A percentile compares a stretch with the other conserved stretches of the same genome.
Conservation (phyloP, 2,329 filamentous ascomycete species). For the Botrytis paeoniae region DNA sequence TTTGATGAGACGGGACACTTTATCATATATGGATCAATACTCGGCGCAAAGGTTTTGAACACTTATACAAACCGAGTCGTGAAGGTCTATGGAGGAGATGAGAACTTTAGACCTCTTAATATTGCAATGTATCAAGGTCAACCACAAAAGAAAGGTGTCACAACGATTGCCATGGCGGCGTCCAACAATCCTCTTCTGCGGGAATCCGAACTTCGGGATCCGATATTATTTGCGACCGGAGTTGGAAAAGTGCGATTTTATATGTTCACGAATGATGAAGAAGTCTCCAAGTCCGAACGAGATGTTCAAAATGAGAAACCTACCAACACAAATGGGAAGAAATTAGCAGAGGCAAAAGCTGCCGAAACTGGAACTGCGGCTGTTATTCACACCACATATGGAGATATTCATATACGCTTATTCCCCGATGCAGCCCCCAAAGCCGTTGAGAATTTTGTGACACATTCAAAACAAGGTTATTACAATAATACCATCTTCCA, state of each 20-base stretch:
- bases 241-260: slow-evolving; percentile 91
- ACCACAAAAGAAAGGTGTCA: slow-evolving; percentile 87
- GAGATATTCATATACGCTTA: slow-evolving; percentile 89
- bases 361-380: slow-evolving; percentile 75
- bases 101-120: slow-evolving; percentile 79
- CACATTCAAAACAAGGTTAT: slow-evolving; percentile 83
- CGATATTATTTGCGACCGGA: slow-evolving; percentile 81
- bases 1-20: slow-evolving; percentile 98
- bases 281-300: slow-evolving; percentile 76
- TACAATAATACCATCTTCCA: slow-evolving; percentile 99
- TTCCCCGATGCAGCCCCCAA: slow-evolving; percentile 93
- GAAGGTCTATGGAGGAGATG: slow-evolving; percentile 85
- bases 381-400: slow-evolving; percentile 85
- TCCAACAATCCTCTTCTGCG: slow-evolving; percentile 89
- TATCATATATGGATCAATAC: slow-evolving; percentile 86
- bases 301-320: slow-evolving; percentile 97
- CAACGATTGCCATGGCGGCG: slow-evolving; percentile 96
- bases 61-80: slow-evolving; percentile 91
- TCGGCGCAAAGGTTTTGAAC: slow-evolving; percentile 93
- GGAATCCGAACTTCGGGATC: slow-evolving; percentile 86
- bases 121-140: slow-evolving; percentile 90
- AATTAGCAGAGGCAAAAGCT: slow-evolving; percentile 56
- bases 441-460: slow-evolving; percentile 95
- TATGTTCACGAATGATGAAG: slow-evolving; percentile 92
- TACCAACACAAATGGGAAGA: slow-evolving; percentile 56